phyloP scores from a whole-genome alignment of 225 moss, liverwort and hornwort species.

The Sphagnum tenellum region DNA sequence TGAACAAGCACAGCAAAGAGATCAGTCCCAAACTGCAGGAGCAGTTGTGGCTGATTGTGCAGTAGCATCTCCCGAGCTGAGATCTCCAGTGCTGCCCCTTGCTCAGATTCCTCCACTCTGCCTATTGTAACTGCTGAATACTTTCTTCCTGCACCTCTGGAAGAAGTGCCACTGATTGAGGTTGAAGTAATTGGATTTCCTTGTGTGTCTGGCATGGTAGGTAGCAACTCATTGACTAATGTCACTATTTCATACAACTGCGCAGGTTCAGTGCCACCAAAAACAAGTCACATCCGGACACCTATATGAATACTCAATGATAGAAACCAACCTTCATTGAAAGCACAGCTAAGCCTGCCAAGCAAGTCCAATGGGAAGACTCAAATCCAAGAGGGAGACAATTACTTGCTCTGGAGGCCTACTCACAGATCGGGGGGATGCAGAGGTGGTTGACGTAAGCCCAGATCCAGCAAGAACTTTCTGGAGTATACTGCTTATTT shows the following conservation, averaged over 20 bases:
- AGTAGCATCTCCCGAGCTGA: constrained; percentile 70
- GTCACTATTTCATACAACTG: constrained; percentile 85
- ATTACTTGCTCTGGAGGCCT: constrained; percentile 93
- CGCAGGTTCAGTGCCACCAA: background rate
- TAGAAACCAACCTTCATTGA: too few relatives aligned
- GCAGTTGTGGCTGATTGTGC: constrained; percentile 71
- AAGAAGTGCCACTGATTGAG: constrained; percentile 38
- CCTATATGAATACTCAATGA: too few relatives aligned
- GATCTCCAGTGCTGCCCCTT: constrained; percentile 20
- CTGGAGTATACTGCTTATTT: constrained; percentile 84
- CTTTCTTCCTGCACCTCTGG: constrained; percentile 58
- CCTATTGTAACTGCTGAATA: constrained; percentile 45
- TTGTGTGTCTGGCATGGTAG: constrained; percentile 61
- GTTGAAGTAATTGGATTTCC: constrained; percentile 38
- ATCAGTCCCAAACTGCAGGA: constrained; percentile 86
- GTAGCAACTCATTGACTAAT: constrained; percentile 87
- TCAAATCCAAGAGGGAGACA: background rate
- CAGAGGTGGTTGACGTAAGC: constrained; percentile 67
- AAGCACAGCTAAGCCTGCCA: too few relatives aligned
- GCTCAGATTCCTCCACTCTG: constrained; percentile 50
- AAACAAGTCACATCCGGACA: too few relatives aligned
- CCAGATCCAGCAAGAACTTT: constrained; percentile 93
- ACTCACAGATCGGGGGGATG: constrained; percentile 77
- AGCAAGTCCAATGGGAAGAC: too few relatives aligned
- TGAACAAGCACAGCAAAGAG: constrained; percentile 87